A percentile compares a stretch with the other conserved stretches of the same genome.
phyloP scores from a whole-genome alignment of 495 filamentous ascomycete genomes.

The Hypoxylon fuscum region DNA sequence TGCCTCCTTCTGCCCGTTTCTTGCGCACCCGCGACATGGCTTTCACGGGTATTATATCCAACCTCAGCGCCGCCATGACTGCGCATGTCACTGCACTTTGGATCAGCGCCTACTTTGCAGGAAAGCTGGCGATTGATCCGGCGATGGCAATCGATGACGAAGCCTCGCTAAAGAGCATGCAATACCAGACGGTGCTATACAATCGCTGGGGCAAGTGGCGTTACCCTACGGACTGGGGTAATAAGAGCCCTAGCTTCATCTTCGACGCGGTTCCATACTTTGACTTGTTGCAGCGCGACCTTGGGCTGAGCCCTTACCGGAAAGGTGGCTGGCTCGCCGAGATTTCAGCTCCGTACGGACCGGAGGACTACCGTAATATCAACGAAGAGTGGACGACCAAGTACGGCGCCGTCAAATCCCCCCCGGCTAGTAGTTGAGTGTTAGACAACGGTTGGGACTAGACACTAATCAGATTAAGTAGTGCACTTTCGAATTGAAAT shows the following conservation, averaged over 20 bases:
- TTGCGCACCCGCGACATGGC: constrained; percentile 66
- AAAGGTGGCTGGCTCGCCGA: constrained; percentile 56
- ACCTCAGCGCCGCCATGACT: constrained; percentile 65
- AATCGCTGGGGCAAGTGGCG: constrained; percentile 73
- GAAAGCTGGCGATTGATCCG: constrained; percentile 42
- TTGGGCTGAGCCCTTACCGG: constrained; percentile 60
- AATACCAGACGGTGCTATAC: constrained; percentile 67
- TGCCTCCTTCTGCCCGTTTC: constrained; percentile 63
- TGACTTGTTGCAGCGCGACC: constrained; percentile 71
- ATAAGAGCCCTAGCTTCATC: constrained; percentile 74
- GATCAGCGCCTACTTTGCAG: constrained; percentile 68
- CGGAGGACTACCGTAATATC: constrained; percentile 67
- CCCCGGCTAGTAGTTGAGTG: too few relatives aligned
- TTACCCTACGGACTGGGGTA: constrained; percentile 71
- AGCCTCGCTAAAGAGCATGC: constrained; percentile 43
- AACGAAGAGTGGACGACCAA: constrained; percentile 69
- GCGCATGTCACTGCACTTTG: constrained; percentile 76
- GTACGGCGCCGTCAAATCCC: too few relatives aligned
- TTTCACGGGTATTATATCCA: constrained; percentile 68
- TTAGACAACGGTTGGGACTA: too few relatives aligned
- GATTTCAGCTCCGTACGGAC: constrained; percentile 62
- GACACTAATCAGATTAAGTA: too few relatives aligned
- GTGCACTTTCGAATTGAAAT: too few relatives aligned
- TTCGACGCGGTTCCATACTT: constrained; percentile 80
- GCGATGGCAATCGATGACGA: constrained; percentile 11